These are phyloP conservation scores for Modicella reniformis DNA, from an alignment of 371 early-diverging fungal species.

Conservation along the genomic window DNA sequence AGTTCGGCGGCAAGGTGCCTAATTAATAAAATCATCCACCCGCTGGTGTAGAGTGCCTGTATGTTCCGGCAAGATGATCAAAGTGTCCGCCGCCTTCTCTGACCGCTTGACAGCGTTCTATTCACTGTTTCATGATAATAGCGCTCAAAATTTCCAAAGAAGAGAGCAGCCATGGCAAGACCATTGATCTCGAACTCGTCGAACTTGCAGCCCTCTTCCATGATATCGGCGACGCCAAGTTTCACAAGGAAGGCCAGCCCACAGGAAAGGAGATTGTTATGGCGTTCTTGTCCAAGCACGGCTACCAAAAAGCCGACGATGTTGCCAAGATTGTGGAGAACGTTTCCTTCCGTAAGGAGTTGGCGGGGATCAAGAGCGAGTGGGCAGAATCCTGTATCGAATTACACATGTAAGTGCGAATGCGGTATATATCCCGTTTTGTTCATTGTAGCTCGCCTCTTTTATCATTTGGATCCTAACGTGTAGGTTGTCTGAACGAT, in stretches of 20 bases:
- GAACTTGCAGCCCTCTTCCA: slow-evolving; percentile 81
- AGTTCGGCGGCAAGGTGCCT: slow-evolving; percentile 74
- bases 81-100: background rate
- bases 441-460: too few relatives aligned
- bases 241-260: slow-evolving; percentile 58
- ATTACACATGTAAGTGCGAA: slow-evolving; percentile 62
- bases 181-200: slow-evolving; percentile 68
- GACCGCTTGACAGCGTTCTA: background rate
- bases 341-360: slow-evolving; percentile 79
- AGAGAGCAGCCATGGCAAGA: slow-evolving; percentile 24
- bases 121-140: slow-evolving; percentile 1
- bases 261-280: slow-evolving; percentile 60
- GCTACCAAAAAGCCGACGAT: slow-evolving; percentile 55
- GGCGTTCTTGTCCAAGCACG: slow-evolving; percentile 59
- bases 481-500: background rate
- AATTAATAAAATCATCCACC: too few relatives aligned
- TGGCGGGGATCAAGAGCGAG: slow-evolving; percentile 61
- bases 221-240: slow-evolving; percentile 82
- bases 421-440: background rate
- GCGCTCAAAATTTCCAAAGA: slow-evolving; percentile 59
- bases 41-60: too few relatives aligned
- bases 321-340: slow-evolving; percentile 72
- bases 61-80: too few relatives aligned
- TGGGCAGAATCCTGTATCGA: slow-evolving; percentile 73
- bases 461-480: background rate